These are phyloP conservation scores for Pontederia crassipes DNA, from an alignment of 176 grass and related monocot species.

Conservation along the genomic window DNA sequence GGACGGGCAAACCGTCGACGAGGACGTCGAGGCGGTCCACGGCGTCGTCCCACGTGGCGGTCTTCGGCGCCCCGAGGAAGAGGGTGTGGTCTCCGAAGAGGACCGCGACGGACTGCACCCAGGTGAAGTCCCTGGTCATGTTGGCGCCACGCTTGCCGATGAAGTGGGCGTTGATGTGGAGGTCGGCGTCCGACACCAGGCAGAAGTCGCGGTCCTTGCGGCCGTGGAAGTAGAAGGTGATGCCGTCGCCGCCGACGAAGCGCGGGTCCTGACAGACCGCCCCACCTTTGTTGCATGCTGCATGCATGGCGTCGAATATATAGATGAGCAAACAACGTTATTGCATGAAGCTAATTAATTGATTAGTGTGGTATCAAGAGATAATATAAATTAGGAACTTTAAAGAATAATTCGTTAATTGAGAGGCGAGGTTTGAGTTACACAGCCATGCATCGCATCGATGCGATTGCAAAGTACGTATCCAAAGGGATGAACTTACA, in stretches of 20 bases:
- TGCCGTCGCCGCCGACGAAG: slow-evolving; percentile 27
- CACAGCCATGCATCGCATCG: no score
- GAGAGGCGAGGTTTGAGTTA: no score
- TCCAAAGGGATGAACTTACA: no score
- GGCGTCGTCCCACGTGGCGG: slow-evolving; percentile 21
- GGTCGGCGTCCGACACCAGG: slow-evolving; percentile 14
- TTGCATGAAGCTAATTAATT: no score
- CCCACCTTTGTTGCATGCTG: slow-evolving; percentile 10
- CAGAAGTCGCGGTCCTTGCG: slow-evolving; percentile 22
- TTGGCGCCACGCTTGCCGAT: slow-evolving; percentile 17
- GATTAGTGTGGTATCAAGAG: no score
- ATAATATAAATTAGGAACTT: no score
- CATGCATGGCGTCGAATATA: no score
- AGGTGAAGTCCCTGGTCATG: slow-evolving; percentile 32
- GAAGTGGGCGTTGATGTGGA: slow-evolving; percentile 37
- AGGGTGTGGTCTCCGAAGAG: slow-evolving; percentile 22
- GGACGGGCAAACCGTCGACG: slow-evolving; percentile 7
- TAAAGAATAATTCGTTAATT: no score
- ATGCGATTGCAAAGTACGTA: no score
- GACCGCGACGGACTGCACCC: slow-evolving; percentile 25
- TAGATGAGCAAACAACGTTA: no score
- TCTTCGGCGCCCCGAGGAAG: slow-evolving; percentile 20
- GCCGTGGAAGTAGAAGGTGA: slow-evolving; percentile 37
- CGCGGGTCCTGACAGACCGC: slow-evolving; percentile 26
- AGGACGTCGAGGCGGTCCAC: slow-evolving; percentile 13